A percentile compares a stretch with the other conserved stretches of the same genome.
These are phyloP conservation scores for Conoideocrella luteorostrata DNA, from an alignment of 2,329 filamentous ascomycete species.

Conservation along the genomic window DNA sequence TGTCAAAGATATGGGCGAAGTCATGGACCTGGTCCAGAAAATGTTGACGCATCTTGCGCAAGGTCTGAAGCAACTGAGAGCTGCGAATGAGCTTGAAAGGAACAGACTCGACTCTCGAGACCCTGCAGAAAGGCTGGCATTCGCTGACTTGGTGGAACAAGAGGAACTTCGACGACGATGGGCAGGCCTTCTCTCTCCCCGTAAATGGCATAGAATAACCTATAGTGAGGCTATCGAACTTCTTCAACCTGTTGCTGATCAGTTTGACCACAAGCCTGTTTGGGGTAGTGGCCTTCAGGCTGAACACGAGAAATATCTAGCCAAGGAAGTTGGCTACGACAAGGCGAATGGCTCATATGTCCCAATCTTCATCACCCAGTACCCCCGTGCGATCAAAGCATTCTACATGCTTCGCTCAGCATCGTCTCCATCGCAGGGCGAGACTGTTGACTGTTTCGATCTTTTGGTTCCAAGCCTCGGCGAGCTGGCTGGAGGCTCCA, in stretches of 20 bases:
- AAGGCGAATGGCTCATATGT: slow-evolving; percentile 39
- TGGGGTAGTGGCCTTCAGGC: slow-evolving; percentile 76
- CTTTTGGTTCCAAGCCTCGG: slow-evolving; percentile 79
- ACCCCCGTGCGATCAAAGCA: slow-evolving; percentile 81
- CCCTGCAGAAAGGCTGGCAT: slow-evolving; percentile 35
- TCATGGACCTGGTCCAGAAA: slow-evolving; percentile 77
- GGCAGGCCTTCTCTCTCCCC: slow-evolving; percentile 52
- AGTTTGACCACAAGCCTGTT: slow-evolving; percentile 62
- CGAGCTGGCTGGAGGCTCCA: slow-evolving; percentile 81
- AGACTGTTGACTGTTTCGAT: slow-evolving; percentile 84
- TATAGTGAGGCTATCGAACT: slow-evolving; percentile 71
- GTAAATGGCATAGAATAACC: slow-evolving; percentile 70
- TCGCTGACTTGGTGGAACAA: slow-evolving; percentile 35
- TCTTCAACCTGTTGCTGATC: slow-evolving; percentile 52
- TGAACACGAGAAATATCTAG: slow-evolving; percentile 88
- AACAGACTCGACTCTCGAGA: slow-evolving; percentile 29
- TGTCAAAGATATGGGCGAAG: slow-evolving; percentile 56
- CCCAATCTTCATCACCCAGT: slow-evolving; percentile 89
- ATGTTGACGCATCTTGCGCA: slow-evolving; percentile 56
- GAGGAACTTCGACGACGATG: slow-evolving; percentile 60
- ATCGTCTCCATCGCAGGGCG: slow-evolving; percentile 21
- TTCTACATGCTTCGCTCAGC: slow-evolving; percentile 59
- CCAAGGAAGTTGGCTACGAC: slow-evolving; percentile 53
- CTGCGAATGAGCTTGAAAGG: slow-evolving; percentile 37
- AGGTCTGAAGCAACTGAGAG: slow-evolving; percentile 33